Evolutionary conservation across 202 grass and related monocot genomes (phyloP), one percentile per base, ranked within the genome.

Genomic region (Hordeum pubiflorum): DNA sequence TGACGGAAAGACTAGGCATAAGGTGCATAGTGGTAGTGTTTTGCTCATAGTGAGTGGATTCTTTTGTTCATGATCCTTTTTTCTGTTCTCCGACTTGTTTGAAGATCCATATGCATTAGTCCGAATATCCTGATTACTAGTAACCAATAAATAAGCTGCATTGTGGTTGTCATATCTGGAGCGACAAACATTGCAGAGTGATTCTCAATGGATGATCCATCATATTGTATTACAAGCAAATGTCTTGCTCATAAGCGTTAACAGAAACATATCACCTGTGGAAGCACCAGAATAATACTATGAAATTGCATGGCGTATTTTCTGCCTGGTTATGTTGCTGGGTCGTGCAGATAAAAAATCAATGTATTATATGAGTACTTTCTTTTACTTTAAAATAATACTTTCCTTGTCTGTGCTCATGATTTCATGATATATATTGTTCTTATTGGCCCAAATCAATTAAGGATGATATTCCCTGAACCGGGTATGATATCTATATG

Each of bases 71-170:
- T 26, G 15, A 46, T 20, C 39, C 15, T 39, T 48, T 62, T 44
- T 62, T 63, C 26, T 31, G 14, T 63, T 63, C 57, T 43, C 56
- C 22, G 23, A 76, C 73, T 39, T 62, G 15, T 61, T 58, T 29
- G 57, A 62, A 77, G 23, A 63, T 63, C 14, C 5, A 63, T 46
- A 15, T 48, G 75, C 58, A 37, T 58, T 63, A 26, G 17, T 43
- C 17, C 9, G 9, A 39, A 26, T 77, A 63, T 63, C 23, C 58
- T 78, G 17, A 50, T 63, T 64, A 78, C 15, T 50, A 32, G 48
- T 18, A 33, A n/a, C 26, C 38, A 78, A 78, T 63, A 64, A 78
- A 78, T 63, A 64, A 64, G 40, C 59, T 78, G 44, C 63, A 68
- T 29, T 77, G 56, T 77, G 21, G 4, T 18, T 77, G 23, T 39